phyloP scores from a whole-genome alignment of 1,139 yeast species.

The Yamadazyma siamensis region DNA sequence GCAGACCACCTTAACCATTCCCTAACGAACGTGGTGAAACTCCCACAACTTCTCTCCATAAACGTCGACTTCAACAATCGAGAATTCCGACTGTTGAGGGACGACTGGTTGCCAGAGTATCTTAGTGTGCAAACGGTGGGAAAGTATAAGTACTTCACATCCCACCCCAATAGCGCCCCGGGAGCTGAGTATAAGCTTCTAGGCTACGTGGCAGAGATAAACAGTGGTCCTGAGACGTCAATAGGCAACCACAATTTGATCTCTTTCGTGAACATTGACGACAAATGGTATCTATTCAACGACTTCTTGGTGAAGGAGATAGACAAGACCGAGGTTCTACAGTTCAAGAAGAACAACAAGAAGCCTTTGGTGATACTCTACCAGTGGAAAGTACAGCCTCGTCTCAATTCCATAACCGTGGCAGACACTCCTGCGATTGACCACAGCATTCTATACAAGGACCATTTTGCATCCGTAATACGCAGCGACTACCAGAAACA shows the following conservation, averaged over 20 bases:
- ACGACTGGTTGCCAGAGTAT: conserved; percentile 45
- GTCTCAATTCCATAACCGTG: conserved; percentile 13
- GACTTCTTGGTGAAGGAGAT: conserved; percentile 87
- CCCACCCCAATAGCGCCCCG: conserved; percentile 5
- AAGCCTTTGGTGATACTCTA: conserved; percentile 75
- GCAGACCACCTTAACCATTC: conserved; percentile 55
- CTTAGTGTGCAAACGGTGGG: conserved; percentile 6
- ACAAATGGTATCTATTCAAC: conserved; percentile 81
- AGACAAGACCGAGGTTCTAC: conserved; percentile 68
- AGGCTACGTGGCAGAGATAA: conserved; percentile 69
- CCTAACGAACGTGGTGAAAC: conserved; percentile 26
- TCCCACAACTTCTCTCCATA: conserved; percentile 68
- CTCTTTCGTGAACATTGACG: conserved; percentile 51
- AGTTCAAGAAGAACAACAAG: conserved; percentile 75
- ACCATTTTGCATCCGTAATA: conserved; percentile 71
- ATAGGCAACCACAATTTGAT: conserved; percentile 57
- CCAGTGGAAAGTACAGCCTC: conserved; percentile 35
- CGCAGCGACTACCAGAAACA: conserved; percentile 59
- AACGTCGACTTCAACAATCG: conserved; percentile 53
- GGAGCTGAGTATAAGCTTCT: conserved; percentile 55
- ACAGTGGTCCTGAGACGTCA: conserved; percentile 47
- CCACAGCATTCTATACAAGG: conserved; percentile 66
- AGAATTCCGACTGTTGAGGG: conserved; percentile 34
- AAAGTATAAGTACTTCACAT: conserved; percentile 21
- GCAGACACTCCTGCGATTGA: conserved; percentile 37